These are phyloP conservation scores for Flaveria trinervia DNA, from an alignment of 129 eudicot species.

Conservation along the genomic window DNA sequence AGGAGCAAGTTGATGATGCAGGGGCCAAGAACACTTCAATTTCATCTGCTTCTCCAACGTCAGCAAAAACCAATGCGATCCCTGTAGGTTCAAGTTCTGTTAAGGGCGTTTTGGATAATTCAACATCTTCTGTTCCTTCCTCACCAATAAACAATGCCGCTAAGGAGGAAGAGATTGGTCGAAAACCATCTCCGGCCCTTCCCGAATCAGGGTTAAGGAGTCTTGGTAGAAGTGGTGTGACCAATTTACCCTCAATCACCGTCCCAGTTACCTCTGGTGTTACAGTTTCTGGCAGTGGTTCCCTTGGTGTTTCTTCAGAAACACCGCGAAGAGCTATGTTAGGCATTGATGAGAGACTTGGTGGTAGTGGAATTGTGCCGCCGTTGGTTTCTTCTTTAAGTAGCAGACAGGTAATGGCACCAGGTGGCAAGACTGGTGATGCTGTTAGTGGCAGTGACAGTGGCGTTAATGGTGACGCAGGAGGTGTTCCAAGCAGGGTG, in stretches of 20 bases:
- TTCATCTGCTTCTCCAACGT: constrained; percentile 62
- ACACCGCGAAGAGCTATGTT: constrained; percentile 59
- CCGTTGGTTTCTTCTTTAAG: constrained; percentile 50
- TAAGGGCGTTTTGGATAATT: constrained; percentile 42
- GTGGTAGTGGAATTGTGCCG: constrained; percentile 56
- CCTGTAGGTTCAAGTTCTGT: constrained; percentile 48
- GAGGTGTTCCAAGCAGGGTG: constrained; percentile 54
- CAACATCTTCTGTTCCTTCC: constrained; percentile 44
- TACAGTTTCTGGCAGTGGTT: constrained; percentile 53
- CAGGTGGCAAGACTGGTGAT: constrained; percentile 54
- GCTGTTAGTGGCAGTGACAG: constrained; percentile 53
- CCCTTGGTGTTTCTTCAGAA: constrained; percentile 56
- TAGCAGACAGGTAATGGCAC: constrained; percentile 69
- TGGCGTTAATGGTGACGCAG: constrained; percentile 58
- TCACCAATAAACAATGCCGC: constrained; percentile 55
- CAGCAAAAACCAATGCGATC: constrained; percentile 53
- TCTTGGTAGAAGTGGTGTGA: constrained; percentile 55
- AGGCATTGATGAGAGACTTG: constrained; percentile 72
- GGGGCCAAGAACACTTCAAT: constrained; percentile 51
- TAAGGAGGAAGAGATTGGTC: constrained; percentile 71
- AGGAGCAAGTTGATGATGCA: constrained; percentile 73
- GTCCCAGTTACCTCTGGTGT: constrained; percentile 50
- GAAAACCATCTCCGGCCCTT: constrained; percentile 69
- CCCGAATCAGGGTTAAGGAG: constrained; percentile 61
- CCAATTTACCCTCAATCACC: constrained; percentile 55